Base-by-base conservation (phyloP, 257 asterid genomes). In the Voacanga thouarsii region DNA sequence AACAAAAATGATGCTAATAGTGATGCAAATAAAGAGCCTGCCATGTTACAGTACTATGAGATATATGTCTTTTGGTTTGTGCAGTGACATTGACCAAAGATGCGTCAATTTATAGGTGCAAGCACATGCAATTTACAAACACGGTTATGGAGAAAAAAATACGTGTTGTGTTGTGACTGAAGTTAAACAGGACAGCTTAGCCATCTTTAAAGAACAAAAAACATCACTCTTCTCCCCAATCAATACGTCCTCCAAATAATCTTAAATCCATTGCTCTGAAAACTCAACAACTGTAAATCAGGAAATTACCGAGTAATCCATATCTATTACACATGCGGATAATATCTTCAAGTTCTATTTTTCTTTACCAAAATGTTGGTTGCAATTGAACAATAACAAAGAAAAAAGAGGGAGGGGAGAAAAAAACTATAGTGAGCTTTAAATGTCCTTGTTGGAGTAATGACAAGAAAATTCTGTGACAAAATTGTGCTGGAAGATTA, bases 1-100 rank as follows among this genome's bases (percentile, higher is more conserved):
- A 87, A 43, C 81, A 87, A 71, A 30, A 80, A 75, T 61, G 69
- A 41, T 5, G 51, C 39, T 37, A 78, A 37, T 50, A 82, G 24
- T 33, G 76, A 28, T 15, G 71, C 49, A 4, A 24, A 33, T 28
- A 39, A 28, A 28, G 5, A 47, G 53, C 55, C 37, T 47, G 66
- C 66, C 72, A 79, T 79, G 12, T 79, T 72, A 33, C 24, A 21
- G n/a, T 68, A 3, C 21, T 56, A 64, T 16, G n/a, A 16, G 53
- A 15, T 18, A 12, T n/a, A 37, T 6, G 23, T 12, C 55, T 76
- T 3, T 33, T 41, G 49, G 14, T 53, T 44, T 51, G 39, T 23
- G 19, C 6, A 3, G 9, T 12, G 19, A 41, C 14, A 9, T 71
- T 47, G 72, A 50, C 41, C 8, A 8, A 26, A 51, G 43, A 12